Evolutionary conservation across 163 green algal species (phyloP), one percentile per base, ranked within the genome.

Genomic region (Trebouxiophyceae sp.): DNA sequence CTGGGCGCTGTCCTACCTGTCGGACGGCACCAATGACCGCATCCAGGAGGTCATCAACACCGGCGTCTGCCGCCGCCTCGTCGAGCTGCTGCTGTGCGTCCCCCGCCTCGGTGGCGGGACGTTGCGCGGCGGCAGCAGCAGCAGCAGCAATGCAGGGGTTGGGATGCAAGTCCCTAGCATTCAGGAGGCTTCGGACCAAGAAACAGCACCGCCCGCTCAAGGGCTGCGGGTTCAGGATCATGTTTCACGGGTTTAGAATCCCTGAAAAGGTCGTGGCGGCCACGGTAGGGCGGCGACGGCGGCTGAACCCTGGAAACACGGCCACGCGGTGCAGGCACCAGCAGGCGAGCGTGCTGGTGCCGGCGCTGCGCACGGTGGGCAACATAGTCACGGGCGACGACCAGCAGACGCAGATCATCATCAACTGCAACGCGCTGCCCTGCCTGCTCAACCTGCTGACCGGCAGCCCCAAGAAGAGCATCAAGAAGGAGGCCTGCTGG

Each of bases 331-430:
- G n/a, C n/a, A n/a, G 86, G 72, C 85, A 97, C 74, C 67, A 81
- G 22, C 88, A 84, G 23, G 70, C 90, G 5, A 82, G 82, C 12
- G 94, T 99, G 32, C 82, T 99, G 20, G 96, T 99, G 26, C 94
- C 94, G 23, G 94, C 94, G 0, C 82, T 99, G 66, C 84, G 94
- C 31, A 99, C 94, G 1, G 94, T 98, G 30, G 94, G 94, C 65
- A 99, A 99, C 83, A 99, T 99, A 66, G 94, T 99, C 16, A 99
- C 94, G 0, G 94, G 94, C 28, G 93, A 97, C 74, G 94, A 99
- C 81, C 78, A 90, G 68, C 67, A 99, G 84, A 99, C 94, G 26
- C 91, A 97, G 82, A 89, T 92, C 22, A 85, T 99, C 63, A 96
- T 99, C 81, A 97, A 98, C 81, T 97, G 92, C 74, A 76, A 84